Evolutionary conservation across 352 stramenopile species (phyloP).

Genomic region (Pythium phragmitis): DNA sequence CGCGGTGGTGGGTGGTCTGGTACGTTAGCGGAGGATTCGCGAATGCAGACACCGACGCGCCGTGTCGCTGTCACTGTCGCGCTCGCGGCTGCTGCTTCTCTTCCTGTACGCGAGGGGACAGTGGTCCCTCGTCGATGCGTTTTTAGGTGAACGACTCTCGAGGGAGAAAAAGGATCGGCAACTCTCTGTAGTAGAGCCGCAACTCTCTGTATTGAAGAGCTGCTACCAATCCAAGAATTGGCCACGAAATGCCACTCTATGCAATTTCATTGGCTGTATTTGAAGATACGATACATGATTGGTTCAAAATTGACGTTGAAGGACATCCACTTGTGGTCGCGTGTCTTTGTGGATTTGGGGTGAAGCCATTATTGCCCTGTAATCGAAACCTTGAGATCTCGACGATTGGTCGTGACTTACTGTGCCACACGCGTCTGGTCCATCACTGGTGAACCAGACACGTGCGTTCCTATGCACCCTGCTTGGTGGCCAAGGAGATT

Average conservation of each 20-base stretch:
- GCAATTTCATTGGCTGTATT: slow-evolving; percentile 5
- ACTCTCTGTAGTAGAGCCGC: slow-evolving; percentile 11
- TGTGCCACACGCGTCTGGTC: not conserved
- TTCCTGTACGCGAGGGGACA: slow-evolving; percentile 3
- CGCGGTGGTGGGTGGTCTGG: not conserved
- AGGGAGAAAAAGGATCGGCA: slow-evolving; percentile 22
- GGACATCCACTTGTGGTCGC: not conserved
- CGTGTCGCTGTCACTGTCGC: slow-evolving; percentile 1
- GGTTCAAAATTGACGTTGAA: slow-evolving; percentile 10
- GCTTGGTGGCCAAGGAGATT: too few species aligned
- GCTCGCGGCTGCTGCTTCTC: slow-evolving; percentile 1
- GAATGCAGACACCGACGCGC: not conserved
- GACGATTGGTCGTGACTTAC: not conserved
- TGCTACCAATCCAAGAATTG: not conserved
- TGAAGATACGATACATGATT: not conserved
- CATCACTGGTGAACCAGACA: too few species aligned
- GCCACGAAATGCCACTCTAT: slow-evolving; percentile 10
- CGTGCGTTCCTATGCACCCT: slow-evolving; percentile 43
- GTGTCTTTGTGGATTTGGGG: slow-evolving; percentile 6
- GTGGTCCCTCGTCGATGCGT: not conserved
- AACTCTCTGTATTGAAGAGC: slow-evolving; percentile 5
- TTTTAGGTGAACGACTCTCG: slow-evolving; percentile 7
- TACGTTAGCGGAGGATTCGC: not conserved
- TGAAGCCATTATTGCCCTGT: not conserved
- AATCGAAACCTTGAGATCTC: not conserved